These are phyloP conservation scores for Apiospora malaysiana DNA, from an alignment of 2,329 filamentous ascomycete species.

Conservation along the genomic window DNA sequence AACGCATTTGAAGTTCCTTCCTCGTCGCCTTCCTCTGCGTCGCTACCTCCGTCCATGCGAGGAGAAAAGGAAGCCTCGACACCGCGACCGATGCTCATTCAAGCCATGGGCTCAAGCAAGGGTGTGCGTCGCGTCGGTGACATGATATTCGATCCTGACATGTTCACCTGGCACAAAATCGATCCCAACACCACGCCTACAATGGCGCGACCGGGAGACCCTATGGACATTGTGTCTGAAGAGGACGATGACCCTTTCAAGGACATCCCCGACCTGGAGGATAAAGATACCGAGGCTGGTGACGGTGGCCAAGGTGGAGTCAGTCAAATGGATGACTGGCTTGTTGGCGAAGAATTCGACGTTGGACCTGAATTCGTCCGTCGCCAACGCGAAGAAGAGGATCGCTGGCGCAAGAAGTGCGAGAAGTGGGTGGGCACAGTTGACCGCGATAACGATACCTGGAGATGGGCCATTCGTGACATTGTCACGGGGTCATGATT, in stretches of 20 bases:
- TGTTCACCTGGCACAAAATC: constrained; percentile 97
- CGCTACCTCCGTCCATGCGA: constrained; percentile 50
- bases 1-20: constrained; percentile 74
- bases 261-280: constrained; percentile 90
- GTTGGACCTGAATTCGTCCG: constrained; percentile 93
- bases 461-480: constrained; percentile 79
- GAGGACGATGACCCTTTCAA: constrained; percentile 95
- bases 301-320: constrained; percentile 56
- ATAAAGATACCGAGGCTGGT: constrained; percentile 59
- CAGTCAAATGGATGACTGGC: constrained; percentile 76
- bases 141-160: constrained; percentile 97
- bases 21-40: constrained; percentile 59
- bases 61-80: constrained; percentile 66
- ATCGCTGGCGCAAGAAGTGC: constrained; percentile 87
- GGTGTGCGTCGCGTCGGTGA: constrained; percentile 94
- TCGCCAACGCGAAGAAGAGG: constrained; percentile 89
- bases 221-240: constrained; percentile 67
- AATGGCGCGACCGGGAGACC: constrained; percentile 46
- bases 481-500: constrained; percentile 50
- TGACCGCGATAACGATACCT: constrained; percentile 62
- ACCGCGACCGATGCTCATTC: constrained; percentile 81
- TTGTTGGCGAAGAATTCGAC: constrained; percentile 95
- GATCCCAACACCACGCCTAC: constrained; percentile 51
- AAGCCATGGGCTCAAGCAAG: constrained; percentile 82
- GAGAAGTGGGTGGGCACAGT: constrained; percentile 78